Conservation (phyloP, 1,284 basidiomycete species). For the Marasmius tenuissimus region DNA sequence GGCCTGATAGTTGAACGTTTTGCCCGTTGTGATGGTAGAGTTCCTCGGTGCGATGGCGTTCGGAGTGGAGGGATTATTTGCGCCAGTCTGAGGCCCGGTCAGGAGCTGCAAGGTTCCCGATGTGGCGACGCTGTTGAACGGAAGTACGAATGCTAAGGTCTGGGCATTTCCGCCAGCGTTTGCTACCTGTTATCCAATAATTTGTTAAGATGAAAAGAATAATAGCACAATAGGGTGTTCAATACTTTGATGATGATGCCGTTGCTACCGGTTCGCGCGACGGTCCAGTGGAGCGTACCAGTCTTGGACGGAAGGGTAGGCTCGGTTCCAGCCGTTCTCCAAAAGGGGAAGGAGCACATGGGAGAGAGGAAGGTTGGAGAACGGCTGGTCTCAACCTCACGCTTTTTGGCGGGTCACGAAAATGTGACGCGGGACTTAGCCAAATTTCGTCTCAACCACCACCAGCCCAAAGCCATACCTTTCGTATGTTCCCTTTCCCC, state of each 20-base stretch:
- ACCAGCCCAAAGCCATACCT: too few species aligned
- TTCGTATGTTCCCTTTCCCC: too few species aligned
- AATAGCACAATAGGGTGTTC: neutral
- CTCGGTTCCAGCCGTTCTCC: too few species aligned
- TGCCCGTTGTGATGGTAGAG: constrained; percentile 42
- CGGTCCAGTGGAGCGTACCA: constrained; percentile 62
- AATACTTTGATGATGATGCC: constrained; percentile 60
- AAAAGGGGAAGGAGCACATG: too few species aligned
- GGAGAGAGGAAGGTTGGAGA: too few species aligned
- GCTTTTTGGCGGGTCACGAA: too few species aligned
- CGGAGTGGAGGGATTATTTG: constrained; percentile 55
- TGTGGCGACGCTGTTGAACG: constrained; percentile 47
- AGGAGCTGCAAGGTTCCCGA: constrained; percentile 47
- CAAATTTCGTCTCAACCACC: too few species aligned
- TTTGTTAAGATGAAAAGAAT: neutral
- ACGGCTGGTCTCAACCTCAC: too few species aligned
- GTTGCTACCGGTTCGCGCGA: constrained; percentile 41
- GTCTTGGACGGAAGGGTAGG: constrained; percentile 5
- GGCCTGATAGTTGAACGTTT: constrained; percentile 56
- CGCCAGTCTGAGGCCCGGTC: constrained; percentile 44
- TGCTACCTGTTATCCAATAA: constrained; percentile 39
- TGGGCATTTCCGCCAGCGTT: constrained; percentile 46
- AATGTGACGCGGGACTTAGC: too few species aligned
- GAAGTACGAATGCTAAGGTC: constrained; percentile 51
- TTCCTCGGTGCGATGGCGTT: constrained; percentile 46